phyloP scores from a whole-genome alignment of 176 grass and related monocot genomes.

The Alopecurus myosuroides region DNA sequence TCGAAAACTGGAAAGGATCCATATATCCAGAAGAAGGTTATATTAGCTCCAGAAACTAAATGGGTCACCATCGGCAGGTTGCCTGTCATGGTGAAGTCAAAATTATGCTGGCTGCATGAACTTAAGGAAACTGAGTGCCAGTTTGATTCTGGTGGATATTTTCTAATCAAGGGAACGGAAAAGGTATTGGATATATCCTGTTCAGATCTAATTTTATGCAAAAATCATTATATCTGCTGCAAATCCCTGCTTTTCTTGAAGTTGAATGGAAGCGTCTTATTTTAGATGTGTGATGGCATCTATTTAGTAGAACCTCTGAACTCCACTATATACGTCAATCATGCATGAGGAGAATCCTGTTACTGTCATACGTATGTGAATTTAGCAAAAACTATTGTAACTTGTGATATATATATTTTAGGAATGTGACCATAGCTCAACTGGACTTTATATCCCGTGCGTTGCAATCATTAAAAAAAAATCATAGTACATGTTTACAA shows the following conservation, averaged over 20 bases:
- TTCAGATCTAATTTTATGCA: neutral
- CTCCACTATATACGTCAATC: neutral
- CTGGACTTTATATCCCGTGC: neutral
- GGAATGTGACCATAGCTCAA: neutral
- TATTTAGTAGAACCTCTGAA: neutral
- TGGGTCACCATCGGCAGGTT: conserved; percentile 57
- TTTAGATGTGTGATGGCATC: neutral
- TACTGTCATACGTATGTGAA: neutral
- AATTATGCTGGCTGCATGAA: conserved; percentile 65
- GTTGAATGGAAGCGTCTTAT: neutral
- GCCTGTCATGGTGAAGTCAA: conserved; percentile 81
- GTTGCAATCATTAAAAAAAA: neutral
- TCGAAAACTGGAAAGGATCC: conserved; percentile 47
- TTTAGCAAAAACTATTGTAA: neutral
- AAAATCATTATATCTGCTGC: neutral
- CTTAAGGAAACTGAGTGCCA: conserved; percentile 66
- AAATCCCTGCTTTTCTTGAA: neutral
- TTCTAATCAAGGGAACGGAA: conserved; percentile 86
- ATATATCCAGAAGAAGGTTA: conserved; percentile 36
- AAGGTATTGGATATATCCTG: conserved; percentile 55
- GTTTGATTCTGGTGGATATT: conserved; percentile 92
- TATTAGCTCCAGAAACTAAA: conserved; percentile 41
- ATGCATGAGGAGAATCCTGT: conserved; percentile 3
- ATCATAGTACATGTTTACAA: neutral
- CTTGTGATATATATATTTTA: conserved; percentile 3